A percentile compares a stretch with the other conserved stretches of the same genome.
These are phyloP conservation scores for Nannochloropsis salina DNA, from an alignment of 108 stramenopile genomes.

Conservation along the genomic window DNA sequence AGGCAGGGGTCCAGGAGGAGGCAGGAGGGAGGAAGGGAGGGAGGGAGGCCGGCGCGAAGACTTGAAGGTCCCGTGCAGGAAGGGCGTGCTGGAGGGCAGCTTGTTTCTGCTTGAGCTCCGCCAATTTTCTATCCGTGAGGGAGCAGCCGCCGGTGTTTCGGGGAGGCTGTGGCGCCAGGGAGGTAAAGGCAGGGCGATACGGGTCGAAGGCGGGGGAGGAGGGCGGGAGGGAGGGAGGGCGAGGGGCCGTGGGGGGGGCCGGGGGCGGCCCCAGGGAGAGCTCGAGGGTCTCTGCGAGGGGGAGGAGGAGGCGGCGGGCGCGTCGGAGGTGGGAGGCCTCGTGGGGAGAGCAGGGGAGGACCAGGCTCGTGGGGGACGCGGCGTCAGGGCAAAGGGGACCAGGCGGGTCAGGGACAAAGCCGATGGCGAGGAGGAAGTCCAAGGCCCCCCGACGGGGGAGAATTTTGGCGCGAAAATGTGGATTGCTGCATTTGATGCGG, in stretches of 20 bases:
- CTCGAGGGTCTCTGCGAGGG: not conserved
- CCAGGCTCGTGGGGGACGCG: not conserved
- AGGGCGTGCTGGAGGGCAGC: not conserved
- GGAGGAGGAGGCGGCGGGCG: not conserved
- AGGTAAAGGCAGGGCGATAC: not conserved
- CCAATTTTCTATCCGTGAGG: not conserved
- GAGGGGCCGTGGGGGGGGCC: not conserved
- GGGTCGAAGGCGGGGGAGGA: not conserved
- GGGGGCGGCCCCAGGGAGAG: not conserved
- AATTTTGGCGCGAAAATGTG: not conserved
- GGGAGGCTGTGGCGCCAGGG: not conserved
- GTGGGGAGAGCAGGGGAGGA: not conserved
- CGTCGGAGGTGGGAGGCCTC: not conserved
- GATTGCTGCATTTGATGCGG: not conserved
- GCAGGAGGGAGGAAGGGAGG: not conserved
- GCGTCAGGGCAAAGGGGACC: not conserved
- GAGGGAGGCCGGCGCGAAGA: not conserved
- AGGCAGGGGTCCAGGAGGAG: not conserved
- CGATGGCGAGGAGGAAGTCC: not conserved
- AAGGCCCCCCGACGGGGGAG: not conserved
- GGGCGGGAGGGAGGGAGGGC: not conserved
- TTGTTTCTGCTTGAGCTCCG: not conserved
- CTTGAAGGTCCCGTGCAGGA: not conserved
- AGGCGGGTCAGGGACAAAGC: not conserved
- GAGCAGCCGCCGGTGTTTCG: not conserved